These are phyloP conservation scores for Eucalyptus curtisii DNA, from an alignment of 345 rosid species.

Conservation along the genomic window DNA sequence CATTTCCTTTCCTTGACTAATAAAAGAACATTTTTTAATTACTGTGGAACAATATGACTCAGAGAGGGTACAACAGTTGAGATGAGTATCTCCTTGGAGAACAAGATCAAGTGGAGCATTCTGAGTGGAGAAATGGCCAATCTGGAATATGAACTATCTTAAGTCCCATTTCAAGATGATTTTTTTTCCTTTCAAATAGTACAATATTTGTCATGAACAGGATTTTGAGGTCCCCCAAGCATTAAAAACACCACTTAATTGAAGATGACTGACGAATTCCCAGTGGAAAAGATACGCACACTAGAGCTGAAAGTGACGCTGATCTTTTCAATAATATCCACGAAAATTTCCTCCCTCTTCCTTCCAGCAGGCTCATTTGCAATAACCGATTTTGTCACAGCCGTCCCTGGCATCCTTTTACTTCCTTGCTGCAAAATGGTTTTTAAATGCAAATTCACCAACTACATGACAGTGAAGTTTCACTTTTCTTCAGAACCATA, in stretches of 20 bases:
- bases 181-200: not conserved
- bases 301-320: conserved; percentile 99
- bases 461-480: not conserved
- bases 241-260: not conserved
- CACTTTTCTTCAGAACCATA: not conserved
- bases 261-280: not conserved
- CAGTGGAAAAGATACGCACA: conserved; percentile 29
- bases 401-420: conserved; percentile 97
- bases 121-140: not conserved
- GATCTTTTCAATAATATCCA: conserved; percentile 95
- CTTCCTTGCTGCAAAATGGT: conserved; percentile 67
- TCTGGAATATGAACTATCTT: not conserved
- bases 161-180: not conserved
- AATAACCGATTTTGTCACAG: conserved; percentile 93
- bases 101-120: not conserved
- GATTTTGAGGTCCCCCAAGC: not conserved
- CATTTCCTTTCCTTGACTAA: not conserved
- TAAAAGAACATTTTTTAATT: not conserved
- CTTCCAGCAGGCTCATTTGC: conserved; percentile 98
- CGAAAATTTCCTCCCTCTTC: conserved; percentile 96
- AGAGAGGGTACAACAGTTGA: not conserved
- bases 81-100: not conserved
- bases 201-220: not conserved
- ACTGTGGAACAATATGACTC: not conserved
- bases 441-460: not conserved